Evolutionary conservation across 1,139 yeast species (phyloP).

Genomic region (Waltiozyma sp.): DNA sequence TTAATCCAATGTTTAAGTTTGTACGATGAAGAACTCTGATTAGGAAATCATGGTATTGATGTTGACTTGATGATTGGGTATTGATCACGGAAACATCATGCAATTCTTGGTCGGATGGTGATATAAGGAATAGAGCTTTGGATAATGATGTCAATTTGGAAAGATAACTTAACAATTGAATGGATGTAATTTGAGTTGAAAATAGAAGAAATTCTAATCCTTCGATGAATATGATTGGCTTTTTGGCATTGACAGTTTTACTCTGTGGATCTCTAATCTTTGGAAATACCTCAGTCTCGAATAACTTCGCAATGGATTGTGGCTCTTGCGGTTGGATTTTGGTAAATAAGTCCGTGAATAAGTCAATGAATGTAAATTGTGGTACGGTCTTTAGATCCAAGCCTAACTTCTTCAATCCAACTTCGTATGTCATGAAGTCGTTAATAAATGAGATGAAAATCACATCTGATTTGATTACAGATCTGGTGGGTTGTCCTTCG

Average conservation of each 20-base stretch:
- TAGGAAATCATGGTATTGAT: slow-evolving; percentile 34
- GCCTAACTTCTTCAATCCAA: slow-evolving; percentile 34
- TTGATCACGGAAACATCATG: slow-evolving; percentile 29
- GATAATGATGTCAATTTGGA: slow-evolving; percentile 27
- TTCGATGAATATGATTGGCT: slow-evolving; percentile 29
- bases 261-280: neutral
- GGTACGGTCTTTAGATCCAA: slow-evolving; percentile 22
- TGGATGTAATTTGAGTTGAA: slow-evolving; percentile 27
- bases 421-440: slow-evolving; percentile 26
- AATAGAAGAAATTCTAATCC: slow-evolving; percentile 40
- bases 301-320: slow-evolving; percentile 25
- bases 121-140: slow-evolving; percentile 24
- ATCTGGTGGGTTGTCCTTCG: slow-evolving; percentile 9
- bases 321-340: slow-evolving; percentile 13
- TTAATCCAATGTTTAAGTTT: slow-evolving; percentile 38
- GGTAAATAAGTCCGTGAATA: slow-evolving; percentile 30
- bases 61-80: slow-evolving; percentile 23
- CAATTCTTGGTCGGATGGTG: slow-evolving; percentile 29
- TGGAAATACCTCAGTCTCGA: slow-evolving; percentile 8
- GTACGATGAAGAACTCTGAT: slow-evolving; percentile 34
- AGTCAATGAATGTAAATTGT: slow-evolving; percentile 34
- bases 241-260: slow-evolving; percentile 14
- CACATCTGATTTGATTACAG: slow-evolving; percentile 20
- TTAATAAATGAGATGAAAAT: slow-evolving; percentile 34
- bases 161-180: slow-evolving; percentile 28